These are phyloP conservation scores for Chlorella sorokiniana DNA, from an alignment of 139 green algal species.

Conservation along the genomic window DNA sequence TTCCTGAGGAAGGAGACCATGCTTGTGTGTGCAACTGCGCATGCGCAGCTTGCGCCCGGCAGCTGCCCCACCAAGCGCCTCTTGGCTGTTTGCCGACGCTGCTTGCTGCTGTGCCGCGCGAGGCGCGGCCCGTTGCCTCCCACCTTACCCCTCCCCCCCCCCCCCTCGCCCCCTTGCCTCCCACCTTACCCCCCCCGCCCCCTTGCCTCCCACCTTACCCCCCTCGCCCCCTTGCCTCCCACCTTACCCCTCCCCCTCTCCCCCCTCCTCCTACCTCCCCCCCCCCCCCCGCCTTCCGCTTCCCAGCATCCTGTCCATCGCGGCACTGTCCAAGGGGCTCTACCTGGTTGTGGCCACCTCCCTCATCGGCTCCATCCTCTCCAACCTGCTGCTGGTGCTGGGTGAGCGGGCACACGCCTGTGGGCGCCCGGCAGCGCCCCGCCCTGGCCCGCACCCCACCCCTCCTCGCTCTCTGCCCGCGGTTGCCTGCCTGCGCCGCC, in stretches of 20 bases:
- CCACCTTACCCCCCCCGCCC: too few relatives aligned
- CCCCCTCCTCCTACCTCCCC: background rate
- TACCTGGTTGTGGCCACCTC: slow-evolving; percentile 81
- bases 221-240: background rate
- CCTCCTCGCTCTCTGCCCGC: background rate
- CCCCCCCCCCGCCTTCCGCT: background rate
- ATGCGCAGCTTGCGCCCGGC: too few relatives aligned
- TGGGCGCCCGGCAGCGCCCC: background rate
- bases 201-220: too few relatives aligned
- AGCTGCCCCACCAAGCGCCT: too few relatives aligned
- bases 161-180: too few relatives aligned
- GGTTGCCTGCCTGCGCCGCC: background rate
- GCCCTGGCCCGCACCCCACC: background rate
- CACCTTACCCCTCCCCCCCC: too few relatives aligned
- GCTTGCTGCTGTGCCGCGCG: too few relatives aligned
- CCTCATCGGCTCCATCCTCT: slow-evolving; percentile 87
- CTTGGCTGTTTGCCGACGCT: too few relatives aligned
- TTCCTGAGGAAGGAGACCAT: background rate
- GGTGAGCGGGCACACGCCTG: slow-evolving; percentile 34
- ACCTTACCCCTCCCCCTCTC: background rate
- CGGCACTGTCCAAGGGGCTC: slow-evolving; percentile 76
- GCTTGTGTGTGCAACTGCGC: background rate
- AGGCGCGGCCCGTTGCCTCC: too few relatives aligned
- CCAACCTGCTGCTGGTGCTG: slow-evolving; percentile 91
- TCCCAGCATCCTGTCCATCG: slow-evolving; percentile 79